Base-by-base conservation (phyloP, 2,329 filamentous ascomycete species). In the Mariannaea sp. region DNA sequence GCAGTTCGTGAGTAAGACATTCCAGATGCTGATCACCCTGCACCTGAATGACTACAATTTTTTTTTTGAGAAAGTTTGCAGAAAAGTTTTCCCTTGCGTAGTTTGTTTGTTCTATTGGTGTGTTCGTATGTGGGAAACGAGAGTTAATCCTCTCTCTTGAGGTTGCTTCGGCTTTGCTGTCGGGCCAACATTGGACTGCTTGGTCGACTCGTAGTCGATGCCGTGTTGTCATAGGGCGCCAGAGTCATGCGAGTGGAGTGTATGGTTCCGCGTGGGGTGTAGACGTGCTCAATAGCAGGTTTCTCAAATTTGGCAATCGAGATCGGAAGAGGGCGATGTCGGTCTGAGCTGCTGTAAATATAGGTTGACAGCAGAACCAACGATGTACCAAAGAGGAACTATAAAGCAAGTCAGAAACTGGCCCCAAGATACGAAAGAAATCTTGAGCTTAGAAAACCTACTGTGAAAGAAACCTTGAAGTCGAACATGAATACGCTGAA, bases 401-500 rank as follows among this genome's bases (percentile, higher is more conserved):
- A 46, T 2, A 43, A 20, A 38, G 22, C 7, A 36, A 2, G 14
- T 53, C 39, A 53, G 39, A 22, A 17, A 22, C n/a, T 5, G 7
- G 7, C 17, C 29, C 20, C 4, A 16, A 27, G 13, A 6, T n/a
- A 26, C 5, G 7, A 6, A 5, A 3, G 16, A 29, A 13, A 22
- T 7, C 13, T 16, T 3, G 13, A 14, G 4, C 14, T 22, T 13
- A 10, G 24, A 13, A 14, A 10, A 79, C 88, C 75, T 81, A 95
- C 91, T 60, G 85, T 83, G 20, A 79, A 66, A 1, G 88, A 89
- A 36, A 94, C 81, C 41, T 84, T 74, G 61, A 96, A 90, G 43
- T 92, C 82, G 70, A 97, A 96, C 60, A 96, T 88, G 73, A 85
- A 87, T 2, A 96, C 82, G 68, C 92, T 96, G 46, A 90, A 89